Percentiles rank a stretch among this genome's conserved stretches.
Conservation (phyloP, 208 protist species). For the Trypanosoma boissoni region DNA sequence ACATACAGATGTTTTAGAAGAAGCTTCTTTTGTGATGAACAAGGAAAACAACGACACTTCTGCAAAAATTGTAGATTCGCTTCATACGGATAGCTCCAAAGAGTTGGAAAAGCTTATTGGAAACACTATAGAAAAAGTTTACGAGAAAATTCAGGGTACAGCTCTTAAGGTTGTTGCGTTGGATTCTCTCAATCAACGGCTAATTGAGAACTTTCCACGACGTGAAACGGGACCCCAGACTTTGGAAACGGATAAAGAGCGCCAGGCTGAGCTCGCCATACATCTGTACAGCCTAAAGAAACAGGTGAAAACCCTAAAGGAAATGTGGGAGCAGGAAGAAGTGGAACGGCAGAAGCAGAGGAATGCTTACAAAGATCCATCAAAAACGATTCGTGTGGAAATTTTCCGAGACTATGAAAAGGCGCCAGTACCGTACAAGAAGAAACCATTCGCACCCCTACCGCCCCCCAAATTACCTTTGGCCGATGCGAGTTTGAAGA, state of each 20-base stretch:
- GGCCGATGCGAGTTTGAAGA: no score
- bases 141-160: constrained; percentile 43
- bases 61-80: no score
- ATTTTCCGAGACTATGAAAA: constrained; percentile 57
- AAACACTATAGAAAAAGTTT: constrained; percentile 28
- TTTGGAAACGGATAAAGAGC: neutral
- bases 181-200: constrained; percentile 57
- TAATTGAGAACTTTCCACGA: constrained; percentile 26
- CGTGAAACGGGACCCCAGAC: neutral
- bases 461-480: neutral
- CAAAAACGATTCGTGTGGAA: constrained; percentile 36
- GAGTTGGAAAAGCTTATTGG: constrained; percentile 11
- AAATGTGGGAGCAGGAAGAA: constrained; percentile 31
- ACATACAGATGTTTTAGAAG: no score
- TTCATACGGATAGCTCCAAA: no score
- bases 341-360: constrained; percentile 12
- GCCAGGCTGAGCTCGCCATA: constrained; percentile 52
- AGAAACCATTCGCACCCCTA: constrained; percentile 34
- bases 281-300: constrained; percentile 50
- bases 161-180: constrained; percentile 47
- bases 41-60: no score
- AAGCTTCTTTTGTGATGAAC: no score
- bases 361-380: constrained; percentile 10
- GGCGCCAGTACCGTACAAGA: constrained; percentile 51
- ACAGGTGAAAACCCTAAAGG: constrained; percentile 34